Conservation (phyloP, 768 basidiomycete genomes). For the Tubosaeta brunneosetosa region DNA sequence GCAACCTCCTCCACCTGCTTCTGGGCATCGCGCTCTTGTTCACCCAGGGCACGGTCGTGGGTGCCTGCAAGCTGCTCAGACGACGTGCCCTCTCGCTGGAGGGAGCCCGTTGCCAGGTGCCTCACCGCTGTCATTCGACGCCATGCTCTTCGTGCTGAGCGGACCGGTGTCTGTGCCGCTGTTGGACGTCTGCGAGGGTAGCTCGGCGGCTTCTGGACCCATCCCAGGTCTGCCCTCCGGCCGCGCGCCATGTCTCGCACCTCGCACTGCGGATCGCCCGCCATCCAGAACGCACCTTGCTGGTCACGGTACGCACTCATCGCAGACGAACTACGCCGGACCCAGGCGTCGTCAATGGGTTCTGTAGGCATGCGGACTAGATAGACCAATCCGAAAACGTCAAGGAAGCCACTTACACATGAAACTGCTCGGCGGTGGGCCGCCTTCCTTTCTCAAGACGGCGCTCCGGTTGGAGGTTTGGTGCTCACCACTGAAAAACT, state of each 20-base stretch:
- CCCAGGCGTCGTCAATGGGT: constrained; percentile 41
- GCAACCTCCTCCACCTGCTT: constrained; percentile 46
- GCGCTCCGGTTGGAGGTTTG: constrained; percentile 41
- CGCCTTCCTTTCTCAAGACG: constrained; percentile 40
- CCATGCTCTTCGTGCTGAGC: constrained; percentile 24
- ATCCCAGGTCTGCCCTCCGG: constrained; percentile 19
- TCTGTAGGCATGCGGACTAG: constrained; percentile 45
- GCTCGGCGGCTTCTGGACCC: constrained; percentile 18
- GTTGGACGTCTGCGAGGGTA: constrained; percentile 25
- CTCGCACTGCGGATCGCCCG: too few relatives aligned
- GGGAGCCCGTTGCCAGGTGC: constrained; percentile 14
- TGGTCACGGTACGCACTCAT: constrained; percentile 27
- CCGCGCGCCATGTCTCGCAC: constrained; percentile 2
- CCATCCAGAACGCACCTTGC: constrained; percentile 7
- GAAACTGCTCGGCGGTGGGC: constrained; percentile 60
- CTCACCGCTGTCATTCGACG: constrained; percentile 23
- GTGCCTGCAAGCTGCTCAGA: constrained; percentile 53
- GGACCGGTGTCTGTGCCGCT: constrained; percentile 24
- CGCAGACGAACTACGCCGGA: constrained; percentile 40
- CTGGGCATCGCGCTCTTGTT: constrained; percentile 73
- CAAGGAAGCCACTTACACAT: constrained; percentile 51
- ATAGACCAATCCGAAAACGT: not conserved
- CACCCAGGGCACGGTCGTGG: constrained; percentile 61
- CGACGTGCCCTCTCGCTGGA: constrained; percentile 39
- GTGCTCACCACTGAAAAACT: constrained; percentile 63